Evolutionary conservation across 371 early-diverging fungal genomes (phyloP), one percentile per base, ranked within the genome.

Genomic region (Syncephalastrum sp.): DNA sequence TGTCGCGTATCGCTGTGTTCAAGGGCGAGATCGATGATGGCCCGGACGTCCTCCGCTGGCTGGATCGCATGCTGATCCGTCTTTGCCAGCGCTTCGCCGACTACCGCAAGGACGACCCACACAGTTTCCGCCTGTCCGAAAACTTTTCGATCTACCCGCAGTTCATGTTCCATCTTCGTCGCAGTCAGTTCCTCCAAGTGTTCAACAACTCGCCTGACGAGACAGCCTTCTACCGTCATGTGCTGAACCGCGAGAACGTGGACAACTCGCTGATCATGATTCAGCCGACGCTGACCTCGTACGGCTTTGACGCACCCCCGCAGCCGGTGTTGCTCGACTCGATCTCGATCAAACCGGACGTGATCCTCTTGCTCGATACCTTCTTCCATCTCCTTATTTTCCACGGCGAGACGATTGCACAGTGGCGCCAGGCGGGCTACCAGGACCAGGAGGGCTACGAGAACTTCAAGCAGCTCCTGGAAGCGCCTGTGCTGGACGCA

Each of bases 131-230:
- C n/a, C 81, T 99, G 41, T 82, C 91, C 0, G 91, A 91, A 47
- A 94, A 93, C 75, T 99, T 99, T 71, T 90, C 94, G 2, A 97
- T 97, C 65, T 99, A 98, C 74, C 99, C 99, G 24, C 99, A 99
- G 76, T 99, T 99, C 71, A 99, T 99, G 98, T 99, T 98, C 88
- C 99, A 99, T 67, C 81, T 99, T 60, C 84, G 99, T 59, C 84
- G 99, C 47, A 90, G 91, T 61, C 98, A 99, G 72, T 97, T 99
- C 77, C 82, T 99, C 68, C 99, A 99, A 72, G 98, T 97, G 16
- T 99, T 99, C 74, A 99, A 99, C 68, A 97, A 97, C 76, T 93
- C 94, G 50, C 98, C 98, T 10, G 99, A 99, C 72, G 99, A 99
- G 66, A 97, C 98, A 3, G 96, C 99, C 0, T 99, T 96, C 72